Conservation (phyloP, 345 rosid genomes). For the Garcia nutans region DNA sequence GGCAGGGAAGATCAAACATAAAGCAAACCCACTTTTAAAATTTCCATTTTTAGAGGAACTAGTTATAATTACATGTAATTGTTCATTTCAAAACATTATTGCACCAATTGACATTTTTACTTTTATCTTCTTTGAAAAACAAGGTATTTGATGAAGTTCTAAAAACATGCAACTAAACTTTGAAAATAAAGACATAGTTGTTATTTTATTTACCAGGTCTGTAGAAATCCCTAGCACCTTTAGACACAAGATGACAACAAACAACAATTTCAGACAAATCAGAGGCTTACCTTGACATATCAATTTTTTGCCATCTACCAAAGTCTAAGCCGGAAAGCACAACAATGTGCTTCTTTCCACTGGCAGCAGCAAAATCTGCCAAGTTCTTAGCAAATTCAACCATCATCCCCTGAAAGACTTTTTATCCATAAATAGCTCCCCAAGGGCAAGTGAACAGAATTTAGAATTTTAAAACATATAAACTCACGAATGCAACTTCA, state of each 20-base stretch:
- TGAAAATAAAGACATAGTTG: background rate
- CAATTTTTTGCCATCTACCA: constrained; percentile 78
- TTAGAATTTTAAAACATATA: background rate
- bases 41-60: background rate
- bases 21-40: background rate
- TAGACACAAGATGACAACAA: background rate
- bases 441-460: background rate
- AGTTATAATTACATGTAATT: background rate
- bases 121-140: background rate
- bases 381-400: constrained; percentile 69
- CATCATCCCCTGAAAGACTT: constrained; percentile 63
- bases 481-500: background rate
- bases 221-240: background rate
- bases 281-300: constrained; percentile 64
- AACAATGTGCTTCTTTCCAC: constrained; percentile 67
- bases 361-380: constrained; percentile 74
- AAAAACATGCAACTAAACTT: background rate
- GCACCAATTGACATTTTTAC: background rate
- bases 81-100: background rate
- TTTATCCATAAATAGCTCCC: constrained; percentile 5
- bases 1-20: background rate
- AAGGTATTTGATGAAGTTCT: background rate
- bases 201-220: background rate
- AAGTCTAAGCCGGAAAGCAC: constrained; percentile 87
- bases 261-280: background rate